Percentiles rank a stretch among this genome's conserved stretches.
Evolutionary conservation across 2,329 filamentous ascomycete genomes (phyloP).

Genomic region (Beauveria pseudobassiana): DNA sequence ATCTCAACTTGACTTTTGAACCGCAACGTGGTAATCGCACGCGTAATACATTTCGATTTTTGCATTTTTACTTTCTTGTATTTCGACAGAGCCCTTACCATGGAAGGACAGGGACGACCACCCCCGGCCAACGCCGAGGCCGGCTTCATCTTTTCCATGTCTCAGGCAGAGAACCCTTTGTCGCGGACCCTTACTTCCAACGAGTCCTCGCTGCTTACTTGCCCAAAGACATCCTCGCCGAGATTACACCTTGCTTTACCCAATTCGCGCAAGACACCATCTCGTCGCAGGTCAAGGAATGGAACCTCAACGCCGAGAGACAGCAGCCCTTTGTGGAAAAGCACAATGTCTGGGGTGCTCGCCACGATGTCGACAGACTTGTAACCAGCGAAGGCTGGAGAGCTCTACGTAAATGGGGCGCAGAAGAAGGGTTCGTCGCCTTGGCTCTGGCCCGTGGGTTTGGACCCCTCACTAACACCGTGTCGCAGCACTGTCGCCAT

Average conservation of each 20-base stretch:
- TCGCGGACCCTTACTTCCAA: constrained; percentile 6
- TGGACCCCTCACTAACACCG: not conserved
- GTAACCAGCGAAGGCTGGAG: constrained; percentile 13
- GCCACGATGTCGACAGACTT: constrained; percentile 11
- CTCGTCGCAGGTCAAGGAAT: constrained; percentile 7
- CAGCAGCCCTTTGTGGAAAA: constrained; percentile 13
- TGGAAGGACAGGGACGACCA: not conserved
- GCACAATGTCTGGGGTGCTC: constrained; percentile 12
- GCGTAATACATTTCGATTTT: not conserved
- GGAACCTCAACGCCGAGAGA: constrained; percentile 11
- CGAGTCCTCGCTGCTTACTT: not conserved
- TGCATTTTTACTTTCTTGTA: not conserved
- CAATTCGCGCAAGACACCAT: not conserved
- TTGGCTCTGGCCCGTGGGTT: not conserved
- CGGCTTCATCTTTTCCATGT: constrained; percentile 11
- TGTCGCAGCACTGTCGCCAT: constrained; percentile 7
- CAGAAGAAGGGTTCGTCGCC: constrained; percentile 3
- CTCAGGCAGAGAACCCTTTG: constrained; percentile 2
- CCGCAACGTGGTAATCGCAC: not conserved
- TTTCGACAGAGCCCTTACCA: not conserved
- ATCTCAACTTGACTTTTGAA: too few species aligned
- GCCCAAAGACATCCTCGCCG: not conserved
- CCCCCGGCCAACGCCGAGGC: constrained; percentile 4
- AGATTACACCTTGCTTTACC: not conserved
- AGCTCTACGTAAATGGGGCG: constrained; percentile 10